A percentile compares a stretch with the other conserved stretches of the same genome.
phyloP scores from a whole-genome alignment of 2,329 filamentous ascomycete genomes.

The Cryoendolithus antarcticus region DNA sequence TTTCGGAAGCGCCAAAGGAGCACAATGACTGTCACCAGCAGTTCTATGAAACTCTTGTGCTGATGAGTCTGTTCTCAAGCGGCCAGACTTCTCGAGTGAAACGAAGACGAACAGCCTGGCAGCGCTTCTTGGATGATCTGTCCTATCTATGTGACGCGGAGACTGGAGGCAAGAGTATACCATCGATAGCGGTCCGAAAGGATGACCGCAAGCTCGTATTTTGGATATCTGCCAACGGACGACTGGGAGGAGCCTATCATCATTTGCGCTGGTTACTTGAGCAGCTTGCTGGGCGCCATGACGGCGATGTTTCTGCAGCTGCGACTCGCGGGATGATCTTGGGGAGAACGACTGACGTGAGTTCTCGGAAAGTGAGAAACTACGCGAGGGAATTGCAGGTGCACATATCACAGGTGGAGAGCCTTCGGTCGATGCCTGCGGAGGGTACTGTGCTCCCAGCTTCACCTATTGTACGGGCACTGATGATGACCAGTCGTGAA shows the following conservation, averaged over 20 bases:
- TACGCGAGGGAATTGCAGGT: neutral
- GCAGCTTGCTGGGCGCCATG: neutral
- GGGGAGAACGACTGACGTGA: neutral
- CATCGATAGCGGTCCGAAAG: neutral
- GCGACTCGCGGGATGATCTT: neutral
- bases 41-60: too few species aligned
- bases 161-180: neutral
- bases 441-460: too few species aligned
- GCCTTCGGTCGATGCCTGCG: too few species aligned
- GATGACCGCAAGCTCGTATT: neutral
- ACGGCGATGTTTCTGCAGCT: neutral
- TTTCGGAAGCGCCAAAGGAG: too few species aligned
- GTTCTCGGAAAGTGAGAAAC: conserved; percentile 1
- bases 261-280: neutral
- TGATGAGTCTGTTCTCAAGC: too few species aligned
- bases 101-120: neutral
- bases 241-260: neutral
- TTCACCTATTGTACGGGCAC: too few species aligned
- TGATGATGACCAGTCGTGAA: too few species aligned
- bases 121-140: conserved; percentile 1
- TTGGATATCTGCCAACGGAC: neutral
- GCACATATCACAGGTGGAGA: neutral
- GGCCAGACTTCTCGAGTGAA: too few species aligned
- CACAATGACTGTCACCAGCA: too few species aligned
- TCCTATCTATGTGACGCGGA: conserved; percentile 1